Conservation (phyloP, 1,284 basidiomycete genomes). For the Xerocomus cyaneibrunnescens region DNA sequence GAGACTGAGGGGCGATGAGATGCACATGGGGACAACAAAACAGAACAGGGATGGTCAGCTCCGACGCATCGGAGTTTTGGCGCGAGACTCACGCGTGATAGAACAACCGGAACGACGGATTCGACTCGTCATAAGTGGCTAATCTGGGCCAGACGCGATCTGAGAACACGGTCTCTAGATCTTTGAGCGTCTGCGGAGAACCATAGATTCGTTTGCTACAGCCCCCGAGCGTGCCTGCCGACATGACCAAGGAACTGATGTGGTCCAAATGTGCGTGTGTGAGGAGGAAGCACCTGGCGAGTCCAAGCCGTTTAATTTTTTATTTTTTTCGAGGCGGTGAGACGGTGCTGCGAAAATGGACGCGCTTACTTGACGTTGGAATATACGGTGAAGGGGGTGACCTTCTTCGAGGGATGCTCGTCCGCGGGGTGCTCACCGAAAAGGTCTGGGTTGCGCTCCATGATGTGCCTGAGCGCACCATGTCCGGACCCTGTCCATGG, state of each 20-base stretch:
- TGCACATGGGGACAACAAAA: too few relatives aligned
- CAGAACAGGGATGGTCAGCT: conserved; percentile 9
- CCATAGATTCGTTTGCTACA: conserved; percentile 65
- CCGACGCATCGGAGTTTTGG: conserved; percentile 7
- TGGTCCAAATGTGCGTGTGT: conserved; percentile 86
- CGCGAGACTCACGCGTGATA: conserved; percentile 53
- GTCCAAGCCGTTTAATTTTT: not conserved
- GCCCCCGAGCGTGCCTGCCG: conserved; percentile 69
- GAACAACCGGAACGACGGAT: conserved; percentile 54
- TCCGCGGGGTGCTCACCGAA: conserved; percentile 38
- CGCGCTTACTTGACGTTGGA: conserved; percentile 34
- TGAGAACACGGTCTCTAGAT: conserved; percentile 72
- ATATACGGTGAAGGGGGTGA: conserved; percentile 28
- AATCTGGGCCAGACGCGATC: conserved; percentile 82
- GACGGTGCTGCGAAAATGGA: not conserved
- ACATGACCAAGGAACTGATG: conserved; percentile 70
- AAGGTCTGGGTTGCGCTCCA: conserved; percentile 51
- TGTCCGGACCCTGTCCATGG: conserved; percentile 49
- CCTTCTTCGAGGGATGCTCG: conserved; percentile 11
- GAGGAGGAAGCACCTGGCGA: conserved; percentile 60
- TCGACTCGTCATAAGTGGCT: conserved; percentile 67
- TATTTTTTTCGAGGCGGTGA: conserved; percentile 24
- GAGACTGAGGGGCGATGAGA: too few relatives aligned
- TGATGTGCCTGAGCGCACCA: conserved; percentile 58
- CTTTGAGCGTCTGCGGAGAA: conserved; percentile 58